These are phyloP conservation scores for Apiotrichum sp. DNA, from an alignment of 1,284 basidiomycete genomes.

Conservation along the genomic window DNA sequence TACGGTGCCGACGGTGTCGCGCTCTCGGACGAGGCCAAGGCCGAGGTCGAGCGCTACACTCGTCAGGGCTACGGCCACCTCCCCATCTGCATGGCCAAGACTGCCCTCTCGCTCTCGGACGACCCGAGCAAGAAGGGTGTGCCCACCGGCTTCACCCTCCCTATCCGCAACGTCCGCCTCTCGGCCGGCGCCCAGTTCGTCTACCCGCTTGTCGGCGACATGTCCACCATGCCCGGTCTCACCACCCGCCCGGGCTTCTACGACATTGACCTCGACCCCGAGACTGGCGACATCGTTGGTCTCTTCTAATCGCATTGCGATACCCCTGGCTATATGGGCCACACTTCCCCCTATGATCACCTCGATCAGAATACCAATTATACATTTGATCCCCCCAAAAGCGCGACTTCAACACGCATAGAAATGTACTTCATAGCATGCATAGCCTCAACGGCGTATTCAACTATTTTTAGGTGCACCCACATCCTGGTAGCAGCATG, in stretches of 20 bases:
- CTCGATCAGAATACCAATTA: no score
- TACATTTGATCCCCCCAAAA: no score
- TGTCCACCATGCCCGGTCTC: constrained; percentile 97
- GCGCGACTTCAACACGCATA: no score
- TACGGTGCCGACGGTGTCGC: constrained; percentile 87
- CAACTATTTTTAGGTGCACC: no score
- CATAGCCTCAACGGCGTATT: no score
- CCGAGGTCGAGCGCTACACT: constrained; percentile 87
- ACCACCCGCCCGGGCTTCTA: constrained; percentile 78
- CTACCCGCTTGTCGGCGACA: constrained; percentile 88
- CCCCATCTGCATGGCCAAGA: constrained; percentile 96
- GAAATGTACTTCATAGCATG: no score
- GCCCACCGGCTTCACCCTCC: constrained; percentile 84
- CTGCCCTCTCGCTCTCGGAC: constrained; percentile 92
- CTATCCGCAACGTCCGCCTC: constrained; percentile 81
- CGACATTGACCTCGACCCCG: constrained; percentile 47
- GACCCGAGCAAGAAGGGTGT: constrained; percentile 87
- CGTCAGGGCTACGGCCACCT: constrained; percentile 55
- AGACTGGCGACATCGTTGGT: constrained; percentile 47
- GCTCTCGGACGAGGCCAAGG: constrained; percentile 72
- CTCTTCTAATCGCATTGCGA: constrained; percentile 34
- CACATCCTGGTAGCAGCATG: no score
- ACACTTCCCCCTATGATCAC: no score
- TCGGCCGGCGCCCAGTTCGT: constrained; percentile 94
- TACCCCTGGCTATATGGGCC: no score